Base-by-base conservation (phyloP, 2,329 filamentous ascomycete genomes). In the Orbilia quercus region DNA sequence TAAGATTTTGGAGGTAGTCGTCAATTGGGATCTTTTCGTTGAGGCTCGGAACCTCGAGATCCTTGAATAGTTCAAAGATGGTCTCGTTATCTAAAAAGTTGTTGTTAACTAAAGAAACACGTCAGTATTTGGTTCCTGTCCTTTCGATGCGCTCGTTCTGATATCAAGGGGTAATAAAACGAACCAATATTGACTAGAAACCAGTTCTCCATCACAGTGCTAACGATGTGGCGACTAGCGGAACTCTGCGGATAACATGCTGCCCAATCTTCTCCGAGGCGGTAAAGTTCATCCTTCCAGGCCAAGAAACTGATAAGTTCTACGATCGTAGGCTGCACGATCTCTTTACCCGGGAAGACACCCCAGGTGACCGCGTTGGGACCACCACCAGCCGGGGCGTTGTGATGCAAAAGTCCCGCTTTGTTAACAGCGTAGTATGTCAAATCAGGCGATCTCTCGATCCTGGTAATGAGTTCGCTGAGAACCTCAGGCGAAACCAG, bases 291-390 rank as follows among this genome's bases (percentile, higher is more conserved):
- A 77, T 99, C 95, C 82, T 96, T 96, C 95, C 95, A 99, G 1
- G 95, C 95, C 60, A 99, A 84, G 86, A 99, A 99, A 80, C 91
- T 96, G 80, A 99, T 90, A 16, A 91, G 96, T 83, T 99, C 95
- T 58, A 99, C 95, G 78, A 99, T 97, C n/a, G 95, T 99, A 12
- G 95, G 95, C 81, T 99, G 95, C n/a, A 99, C 93, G 79, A 99
- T 97, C 82, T 99, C 95, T 81, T 98, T 96, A 69, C 95, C 95
- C 0, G 95, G 94, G 83, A 98, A 99, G 34, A 99, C 96, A 81
- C 95, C 95, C 95, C 95, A 99, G 1, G 95, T 99, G 54, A 99
- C 91, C n/a, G 95, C 95, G 78, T 99, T 99, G 38, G 95, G 95
- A 4, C 92, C 91, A 77, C 96, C 92, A 20, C 88, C 87, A 16